phyloP scores from a whole-genome alignment of 2,329 filamentous ascomycete species.

The Tetracladium maxilliforme region DNA sequence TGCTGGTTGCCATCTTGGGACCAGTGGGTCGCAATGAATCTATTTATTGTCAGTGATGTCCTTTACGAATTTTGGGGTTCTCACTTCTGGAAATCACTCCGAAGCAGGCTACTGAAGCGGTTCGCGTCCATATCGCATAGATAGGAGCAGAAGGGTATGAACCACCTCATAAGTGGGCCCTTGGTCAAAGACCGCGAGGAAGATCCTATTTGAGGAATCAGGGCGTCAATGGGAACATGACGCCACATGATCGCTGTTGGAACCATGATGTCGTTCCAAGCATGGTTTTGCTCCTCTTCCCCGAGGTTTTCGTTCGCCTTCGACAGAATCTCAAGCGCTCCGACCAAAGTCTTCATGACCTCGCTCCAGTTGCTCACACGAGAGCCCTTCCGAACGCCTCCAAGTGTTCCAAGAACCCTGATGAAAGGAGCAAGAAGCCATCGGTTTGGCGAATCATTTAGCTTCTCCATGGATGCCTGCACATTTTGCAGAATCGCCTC shows the following conservation, averaged over 20 bases:
- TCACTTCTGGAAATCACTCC: slow-evolving; percentile 70
- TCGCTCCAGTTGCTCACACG: slow-evolving; percentile 59
- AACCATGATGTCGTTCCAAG: slow-evolving; percentile 45
- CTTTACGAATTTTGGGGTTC: no score
- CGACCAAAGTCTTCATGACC: slow-evolving; percentile 40
- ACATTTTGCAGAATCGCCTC: slow-evolving; percentile 17
- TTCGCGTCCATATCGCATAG: slow-evolving; percentile 60
- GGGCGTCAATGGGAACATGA: slow-evolving; percentile 61
- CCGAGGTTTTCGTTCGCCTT: slow-evolving; percentile 18
- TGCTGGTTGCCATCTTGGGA: slow-evolving; percentile 48
- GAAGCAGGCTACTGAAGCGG: slow-evolving; percentile 65
- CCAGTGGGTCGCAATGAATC: slow-evolving; percentile 67
- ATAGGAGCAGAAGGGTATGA: slow-evolving; percentile 74
- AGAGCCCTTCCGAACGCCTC: slow-evolving; percentile 69
- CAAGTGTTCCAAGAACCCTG: slow-evolving; percentile 49
- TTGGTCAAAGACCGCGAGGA: slow-evolving; percentile 51
- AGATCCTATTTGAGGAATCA: slow-evolving; percentile 54
- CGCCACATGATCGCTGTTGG: slow-evolving; percentile 55
- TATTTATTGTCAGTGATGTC: slow-evolving; percentile 19
- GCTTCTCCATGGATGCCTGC: slow-evolving; percentile 19
- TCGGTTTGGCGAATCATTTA: slow-evolving; percentile 34
- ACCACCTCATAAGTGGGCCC: slow-evolving; percentile 53
- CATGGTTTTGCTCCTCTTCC: slow-evolving; percentile 18
- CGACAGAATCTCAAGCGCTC: slow-evolving; percentile 32
- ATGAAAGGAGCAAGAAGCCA: no score